phyloP scores from a whole-genome alignment of 1,139 yeast species.

The Pneumocystis sp. region DNA sequence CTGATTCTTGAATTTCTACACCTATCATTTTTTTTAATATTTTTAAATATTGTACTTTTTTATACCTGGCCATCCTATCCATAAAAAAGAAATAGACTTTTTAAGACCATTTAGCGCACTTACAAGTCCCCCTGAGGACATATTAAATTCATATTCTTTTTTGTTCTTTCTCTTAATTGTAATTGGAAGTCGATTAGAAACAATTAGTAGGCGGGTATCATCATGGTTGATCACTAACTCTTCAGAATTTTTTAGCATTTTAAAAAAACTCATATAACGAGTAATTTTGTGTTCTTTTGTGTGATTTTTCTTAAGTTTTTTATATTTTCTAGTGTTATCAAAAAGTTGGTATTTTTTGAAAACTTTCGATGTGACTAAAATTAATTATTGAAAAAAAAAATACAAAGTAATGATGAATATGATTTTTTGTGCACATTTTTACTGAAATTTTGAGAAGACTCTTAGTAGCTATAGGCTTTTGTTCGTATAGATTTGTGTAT shows the following conservation, averaged over 20 bases:
- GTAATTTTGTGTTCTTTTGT: neutral
- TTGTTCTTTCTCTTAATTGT: slow-evolving; percentile 60
- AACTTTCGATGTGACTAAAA: neutral
- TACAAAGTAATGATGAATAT: neutral
- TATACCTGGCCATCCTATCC: slow-evolving; percentile 90
- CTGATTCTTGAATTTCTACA: slow-evolving; percentile 66
- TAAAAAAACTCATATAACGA: neutral
- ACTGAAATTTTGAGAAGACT: neutral
- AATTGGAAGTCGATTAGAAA: slow-evolving; percentile 88
- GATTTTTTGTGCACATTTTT: neutral
- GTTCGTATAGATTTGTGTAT: no score
- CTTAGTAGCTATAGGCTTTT: no score
- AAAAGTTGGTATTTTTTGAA: neutral
- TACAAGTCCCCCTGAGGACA: slow-evolving; percentile 96
- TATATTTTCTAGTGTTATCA: neutral
- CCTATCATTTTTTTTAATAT: neutral
- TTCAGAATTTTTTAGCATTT: neutral
- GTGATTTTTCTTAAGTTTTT: neutral
- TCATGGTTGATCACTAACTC: neutral
- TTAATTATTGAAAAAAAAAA: neutral
- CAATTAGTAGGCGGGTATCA: slow-evolving; percentile 37
- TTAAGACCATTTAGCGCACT: slow-evolving; percentile 89
- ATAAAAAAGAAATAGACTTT: slow-evolving; percentile 71
- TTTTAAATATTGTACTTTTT: neutral
- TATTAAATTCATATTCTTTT: slow-evolving; percentile 50